Evolutionary conservation across 23 red algal species (phyloP).

Genomic region (Gracilariopsis chorda): DNA sequence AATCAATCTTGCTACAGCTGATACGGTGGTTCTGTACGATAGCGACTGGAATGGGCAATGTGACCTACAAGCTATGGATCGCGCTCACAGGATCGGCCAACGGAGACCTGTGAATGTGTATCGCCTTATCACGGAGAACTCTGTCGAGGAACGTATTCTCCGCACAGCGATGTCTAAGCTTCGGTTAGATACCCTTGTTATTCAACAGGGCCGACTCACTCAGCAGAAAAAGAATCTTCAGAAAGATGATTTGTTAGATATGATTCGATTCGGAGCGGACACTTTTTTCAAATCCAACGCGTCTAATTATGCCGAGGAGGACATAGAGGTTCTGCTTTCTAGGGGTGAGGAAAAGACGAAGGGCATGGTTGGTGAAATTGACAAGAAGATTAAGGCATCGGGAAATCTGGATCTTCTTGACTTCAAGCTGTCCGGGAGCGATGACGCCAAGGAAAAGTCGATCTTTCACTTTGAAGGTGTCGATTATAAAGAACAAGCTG

Average conservation of each 20-base stretch:
- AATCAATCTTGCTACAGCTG: conserved; percentile 98
- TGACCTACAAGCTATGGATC: conserved; percentile 99
- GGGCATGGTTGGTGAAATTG: conserved; percentile 79
- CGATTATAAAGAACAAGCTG: conserved; percentile 71
- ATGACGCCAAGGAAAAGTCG: conserved; percentile 41
- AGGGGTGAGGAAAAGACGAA: conserved; percentile 92
- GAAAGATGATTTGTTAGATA: conserved; percentile 94
- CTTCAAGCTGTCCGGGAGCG: conserved; percentile 49
- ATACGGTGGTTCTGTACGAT: conserved; percentile 98
- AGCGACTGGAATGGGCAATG: conserved; percentile 99
- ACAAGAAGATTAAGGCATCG: conserved; percentile 52
- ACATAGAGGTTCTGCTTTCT: conserved; percentile 89
- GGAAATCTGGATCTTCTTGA: conserved; percentile 75
- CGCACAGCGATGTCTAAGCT: conserved; percentile 95
- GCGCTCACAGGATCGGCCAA: conserved; percentile 98
- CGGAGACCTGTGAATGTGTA: conserved; percentile 92
- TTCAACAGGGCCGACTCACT: conserved; percentile 93
- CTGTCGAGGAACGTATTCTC: conserved; percentile 96
- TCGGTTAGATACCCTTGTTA: conserved; percentile 91
- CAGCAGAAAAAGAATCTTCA: conserved; percentile 88
- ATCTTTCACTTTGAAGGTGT: conserved; percentile 96
- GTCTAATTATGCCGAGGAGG: conserved; percentile 81
- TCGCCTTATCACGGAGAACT: conserved; percentile 87
- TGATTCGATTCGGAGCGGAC: conserved; percentile 98
- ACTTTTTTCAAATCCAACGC: conserved; percentile 88